Evolutionary conservation across 345 rosid genomes (phyloP).

Genomic region (Iberis pinnata): DNA sequence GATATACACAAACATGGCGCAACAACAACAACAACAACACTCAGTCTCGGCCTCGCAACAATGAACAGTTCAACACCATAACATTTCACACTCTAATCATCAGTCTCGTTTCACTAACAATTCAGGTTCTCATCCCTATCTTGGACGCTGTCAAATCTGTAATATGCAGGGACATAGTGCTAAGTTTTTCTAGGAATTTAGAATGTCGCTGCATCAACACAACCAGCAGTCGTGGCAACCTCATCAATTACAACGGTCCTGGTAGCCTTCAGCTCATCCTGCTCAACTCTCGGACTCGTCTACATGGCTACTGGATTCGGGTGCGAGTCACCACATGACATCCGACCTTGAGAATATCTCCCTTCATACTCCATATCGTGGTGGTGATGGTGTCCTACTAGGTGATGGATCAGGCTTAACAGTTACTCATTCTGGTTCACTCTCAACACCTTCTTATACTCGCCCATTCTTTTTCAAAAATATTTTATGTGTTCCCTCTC

Average conservation of each 20-base stretch:
- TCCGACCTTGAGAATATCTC: not conserved
- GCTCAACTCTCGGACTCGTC: not conserved
- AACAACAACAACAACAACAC: no score
- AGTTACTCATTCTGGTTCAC: not conserved
- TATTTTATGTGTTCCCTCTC: not conserved
- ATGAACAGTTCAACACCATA: no score
- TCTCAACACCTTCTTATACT: not conserved
- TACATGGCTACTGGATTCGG: not conserved
- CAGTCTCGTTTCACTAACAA: no score
- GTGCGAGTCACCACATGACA: not conserved
- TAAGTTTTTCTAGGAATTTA: no score
- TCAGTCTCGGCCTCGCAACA: no score
- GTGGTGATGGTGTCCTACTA: not conserved
- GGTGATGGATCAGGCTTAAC: not conserved
- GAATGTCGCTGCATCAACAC: no score
- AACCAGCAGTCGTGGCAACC: no score
- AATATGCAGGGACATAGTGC: no score
- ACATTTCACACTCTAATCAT: no score
- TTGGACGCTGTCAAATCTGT: no score
- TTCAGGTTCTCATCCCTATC: no score
- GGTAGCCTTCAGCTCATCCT: not conserved
- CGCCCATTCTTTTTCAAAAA: not conserved
- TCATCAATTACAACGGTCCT: not conserved
- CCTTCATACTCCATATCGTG: not conserved
- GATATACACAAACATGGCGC: no score